These are phyloP conservation scores for Phytophthora agathidicida DNA, from an alignment of 352 stramenopile genomes.

Conservation along the genomic window DNA sequence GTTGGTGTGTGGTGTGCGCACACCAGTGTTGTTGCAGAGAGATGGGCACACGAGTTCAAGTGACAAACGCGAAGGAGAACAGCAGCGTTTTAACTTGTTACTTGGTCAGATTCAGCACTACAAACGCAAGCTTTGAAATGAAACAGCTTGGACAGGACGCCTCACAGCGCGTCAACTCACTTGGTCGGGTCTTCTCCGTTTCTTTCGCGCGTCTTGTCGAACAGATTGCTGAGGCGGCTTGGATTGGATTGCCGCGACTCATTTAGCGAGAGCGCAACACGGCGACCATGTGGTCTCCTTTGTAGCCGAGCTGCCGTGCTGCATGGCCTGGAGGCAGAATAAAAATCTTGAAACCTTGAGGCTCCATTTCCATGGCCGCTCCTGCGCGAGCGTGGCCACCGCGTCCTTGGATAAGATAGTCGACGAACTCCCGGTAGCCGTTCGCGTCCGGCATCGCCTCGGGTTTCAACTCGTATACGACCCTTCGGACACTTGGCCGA, in stretches of 20 bases:
- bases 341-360: constrained; percentile 76
- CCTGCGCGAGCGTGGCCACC: constrained; percentile 55
- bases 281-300: constrained; percentile 67
- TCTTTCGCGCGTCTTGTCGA: constrained; percentile 11
- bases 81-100: neutral
- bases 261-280: constrained; percentile 56
- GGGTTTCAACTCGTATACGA: constrained; percentile 75
- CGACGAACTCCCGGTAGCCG: constrained; percentile 68
- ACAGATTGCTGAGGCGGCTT: neutral
- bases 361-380: constrained; percentile 62
- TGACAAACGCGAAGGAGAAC: neutral
- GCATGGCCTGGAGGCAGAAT: constrained; percentile 70
- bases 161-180: neutral
- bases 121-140: constrained; percentile 10
- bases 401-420: constrained; percentile 68
- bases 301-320: constrained; percentile 74
- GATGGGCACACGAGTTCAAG: constrained; percentile 14
- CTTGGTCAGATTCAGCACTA: too few species aligned
- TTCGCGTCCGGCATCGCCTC: constrained; percentile 54
- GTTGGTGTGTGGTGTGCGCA: too few species aligned
- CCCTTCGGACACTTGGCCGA: constrained; percentile 46
- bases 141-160: constrained; percentile 12
- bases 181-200: neutral
- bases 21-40: constrained; percentile 13
- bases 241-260: neutral